phyloP scores from a whole-genome alignment of 768 basidiomycete species.

The Imleria badia region DNA sequence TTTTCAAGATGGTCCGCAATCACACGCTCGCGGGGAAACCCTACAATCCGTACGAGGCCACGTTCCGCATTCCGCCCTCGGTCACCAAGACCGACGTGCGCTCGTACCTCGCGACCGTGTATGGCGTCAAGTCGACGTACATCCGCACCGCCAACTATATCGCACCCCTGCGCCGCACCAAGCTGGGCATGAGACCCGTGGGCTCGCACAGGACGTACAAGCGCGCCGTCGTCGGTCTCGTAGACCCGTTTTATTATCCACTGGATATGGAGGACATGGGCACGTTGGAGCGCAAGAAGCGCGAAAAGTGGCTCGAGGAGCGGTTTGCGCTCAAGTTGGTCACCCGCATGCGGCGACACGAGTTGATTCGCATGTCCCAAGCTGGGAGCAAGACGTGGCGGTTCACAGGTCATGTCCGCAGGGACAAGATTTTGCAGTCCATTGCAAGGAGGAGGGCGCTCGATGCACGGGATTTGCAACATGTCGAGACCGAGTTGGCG shows the following conservation, averaged over 20 bases:
- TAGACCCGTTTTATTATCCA: slow-evolving; percentile 94
- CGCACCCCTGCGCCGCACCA: slow-evolving; percentile 45
- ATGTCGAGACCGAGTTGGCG: slow-evolving; percentile 34
- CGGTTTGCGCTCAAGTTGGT: slow-evolving; percentile 48
- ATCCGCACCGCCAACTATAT: slow-evolving; percentile 94
- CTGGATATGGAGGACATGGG: slow-evolving; percentile 76
- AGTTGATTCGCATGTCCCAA: slow-evolving; percentile 37
- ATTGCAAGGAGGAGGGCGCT: slow-evolving; percentile 48
- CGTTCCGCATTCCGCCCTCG: slow-evolving; percentile 86
- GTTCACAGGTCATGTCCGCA: slow-evolving; percentile 40
- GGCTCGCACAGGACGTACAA: slow-evolving; percentile 68
- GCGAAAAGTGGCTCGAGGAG: slow-evolving; percentile 63
- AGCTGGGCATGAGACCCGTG: slow-evolving; percentile 28
- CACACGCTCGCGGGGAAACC: slow-evolving; percentile 69
- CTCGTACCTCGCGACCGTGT: slow-evolving; percentile 79
- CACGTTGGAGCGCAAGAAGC: slow-evolving; percentile 47
- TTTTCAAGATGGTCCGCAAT: slow-evolving; percentile 83
- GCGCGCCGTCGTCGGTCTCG: slow-evolving; percentile 87
- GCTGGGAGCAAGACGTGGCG: slow-evolving; percentile 39
- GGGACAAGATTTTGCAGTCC: slow-evolving; percentile 50
- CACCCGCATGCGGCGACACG: slow-evolving; percentile 33
- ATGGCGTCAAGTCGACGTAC: slow-evolving; percentile 87
- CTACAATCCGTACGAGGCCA: slow-evolving; percentile 95
- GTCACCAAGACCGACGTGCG: slow-evolving; percentile 93
- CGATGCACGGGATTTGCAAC: slow-evolving; percentile 40